These are phyloP conservation scores for Jimgerdemannia lactiflua DNA, from an alignment of 192 early-diverging fungal genomes.

Conservation along the genomic window DNA sequence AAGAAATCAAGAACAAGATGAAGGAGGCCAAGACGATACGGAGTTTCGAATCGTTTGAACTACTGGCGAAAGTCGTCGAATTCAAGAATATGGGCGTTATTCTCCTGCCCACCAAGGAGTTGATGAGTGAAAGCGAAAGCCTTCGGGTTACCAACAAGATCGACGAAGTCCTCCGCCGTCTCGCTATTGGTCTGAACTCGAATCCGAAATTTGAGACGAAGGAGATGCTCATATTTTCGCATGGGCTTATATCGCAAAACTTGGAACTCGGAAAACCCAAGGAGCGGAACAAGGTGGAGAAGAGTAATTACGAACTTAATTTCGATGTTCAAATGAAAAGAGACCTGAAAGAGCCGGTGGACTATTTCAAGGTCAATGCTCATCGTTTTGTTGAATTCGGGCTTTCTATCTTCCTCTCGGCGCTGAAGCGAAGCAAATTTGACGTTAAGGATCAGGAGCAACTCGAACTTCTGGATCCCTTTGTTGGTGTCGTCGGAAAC, in stretches of 20 bases:
- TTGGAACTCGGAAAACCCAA: conserved; percentile 68
- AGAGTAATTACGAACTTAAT: conserved; percentile 59
- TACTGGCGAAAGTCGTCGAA: conserved; percentile 66
- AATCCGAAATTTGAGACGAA: conserved; percentile 66
- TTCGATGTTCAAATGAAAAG: conserved; percentile 75
- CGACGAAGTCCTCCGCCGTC: conserved; percentile 72
- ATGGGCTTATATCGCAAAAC: conserved; percentile 86
- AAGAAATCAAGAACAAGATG: conserved; percentile 87
- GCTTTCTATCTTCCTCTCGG: conserved; percentile 73
- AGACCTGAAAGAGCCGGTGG: conserved; percentile 54
- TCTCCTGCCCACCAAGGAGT: conserved; percentile 84
- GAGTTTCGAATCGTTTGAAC: conserved; percentile 85
- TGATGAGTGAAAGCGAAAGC: conserved; percentile 82
- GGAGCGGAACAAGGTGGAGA: conserved; percentile 46
- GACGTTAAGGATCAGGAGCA: conserved; percentile 56
- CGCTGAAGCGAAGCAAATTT: conserved; percentile 58
- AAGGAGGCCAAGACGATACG: conserved; percentile 87
- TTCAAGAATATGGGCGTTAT: conserved; percentile 67
- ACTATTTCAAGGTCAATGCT: conserved; percentile 82
- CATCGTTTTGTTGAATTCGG: conserved; percentile 95
- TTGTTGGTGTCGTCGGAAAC: conserved; percentile 80
- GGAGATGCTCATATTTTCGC: conserved; percentile 78
- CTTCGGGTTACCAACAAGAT: conserved; percentile 72
- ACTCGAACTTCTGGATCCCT: conserved; percentile 70
- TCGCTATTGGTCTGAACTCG: conserved; percentile 75